Conservation (phyloP, 768 basidiomycete genomes). For the Dacryopinax primogenitus region DNA sequence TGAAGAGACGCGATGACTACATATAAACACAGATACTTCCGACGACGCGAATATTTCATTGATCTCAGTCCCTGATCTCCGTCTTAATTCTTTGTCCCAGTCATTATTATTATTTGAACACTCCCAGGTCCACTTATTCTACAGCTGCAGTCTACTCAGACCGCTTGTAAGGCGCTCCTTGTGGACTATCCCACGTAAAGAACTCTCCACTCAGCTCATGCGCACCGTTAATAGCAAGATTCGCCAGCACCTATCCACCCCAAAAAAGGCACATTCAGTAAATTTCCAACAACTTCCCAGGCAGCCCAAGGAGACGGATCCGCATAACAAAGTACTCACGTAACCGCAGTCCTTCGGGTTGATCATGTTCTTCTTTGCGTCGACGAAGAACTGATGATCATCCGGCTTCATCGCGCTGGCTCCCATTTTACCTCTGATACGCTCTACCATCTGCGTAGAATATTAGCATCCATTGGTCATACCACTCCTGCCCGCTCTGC, state of each 20-base stretch:
- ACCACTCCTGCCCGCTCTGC: not conserved
- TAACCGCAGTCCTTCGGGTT: not conserved
- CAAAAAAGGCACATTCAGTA: not conserved
- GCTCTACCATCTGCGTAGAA: slow-evolving; percentile 5
- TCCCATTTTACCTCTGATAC: not conserved
- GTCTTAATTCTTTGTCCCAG: too few relatives aligned
- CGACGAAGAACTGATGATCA: not conserved
- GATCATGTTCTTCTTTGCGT: not conserved
- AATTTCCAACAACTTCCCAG: not conserved
- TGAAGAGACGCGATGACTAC: too few relatives aligned
- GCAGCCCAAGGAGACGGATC: not conserved
- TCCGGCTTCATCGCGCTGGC: not conserved
- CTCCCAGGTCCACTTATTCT: too few relatives aligned
- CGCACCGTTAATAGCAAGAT: not conserved
- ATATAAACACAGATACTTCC: too few relatives aligned
- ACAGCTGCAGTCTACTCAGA: too few relatives aligned
- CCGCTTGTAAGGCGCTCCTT: not conserved
- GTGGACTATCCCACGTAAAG: not conserved
- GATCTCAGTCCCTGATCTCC: too few relatives aligned
- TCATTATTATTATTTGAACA: too few relatives aligned
- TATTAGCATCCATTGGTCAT: too few relatives aligned
- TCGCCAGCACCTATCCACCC: not conserved
- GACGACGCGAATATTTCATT: too few relatives aligned
- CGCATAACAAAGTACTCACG: not conserved
- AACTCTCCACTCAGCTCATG: not conserved